Conservation (phyloP, 2,329 filamentous ascomycete species). For the Calycina marina region DNA sequence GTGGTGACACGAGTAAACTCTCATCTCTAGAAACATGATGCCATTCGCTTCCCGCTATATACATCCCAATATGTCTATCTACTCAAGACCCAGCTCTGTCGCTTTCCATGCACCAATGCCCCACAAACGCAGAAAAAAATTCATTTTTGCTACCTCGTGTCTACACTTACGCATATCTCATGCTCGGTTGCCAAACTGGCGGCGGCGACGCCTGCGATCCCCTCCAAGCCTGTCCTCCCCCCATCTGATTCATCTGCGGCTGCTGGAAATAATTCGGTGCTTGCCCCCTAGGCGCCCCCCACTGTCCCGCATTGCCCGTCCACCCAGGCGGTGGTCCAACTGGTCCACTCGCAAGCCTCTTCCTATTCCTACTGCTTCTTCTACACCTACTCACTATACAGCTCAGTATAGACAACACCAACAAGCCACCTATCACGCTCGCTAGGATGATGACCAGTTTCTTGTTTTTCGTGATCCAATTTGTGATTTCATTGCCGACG, state of each 20-base stretch:
- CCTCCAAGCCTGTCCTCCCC: neutral
- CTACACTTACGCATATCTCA: constrained; percentile 7
- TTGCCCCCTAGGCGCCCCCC: constrained; percentile 1
- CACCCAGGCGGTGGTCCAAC: constrained; percentile 6
- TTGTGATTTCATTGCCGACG: constrained; percentile 52
- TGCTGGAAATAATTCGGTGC: neutral
- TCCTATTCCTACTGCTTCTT: constrained; percentile 7
- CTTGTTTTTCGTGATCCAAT: constrained; percentile 67
- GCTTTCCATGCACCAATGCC: too few species aligned
- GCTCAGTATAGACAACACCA: constrained; percentile 52
- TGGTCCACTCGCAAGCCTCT: constrained; percentile 4
- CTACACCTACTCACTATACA: constrained; percentile 48
- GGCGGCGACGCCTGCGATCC: constrained; percentile 1
- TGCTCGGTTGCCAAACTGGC: constrained; percentile 3
- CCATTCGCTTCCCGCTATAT: too few species aligned
- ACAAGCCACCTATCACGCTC: constrained; percentile 53
- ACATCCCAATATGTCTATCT: too few species aligned
- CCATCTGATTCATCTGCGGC: neutral
- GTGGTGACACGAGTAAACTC: too few species aligned
- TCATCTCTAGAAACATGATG: too few species aligned
- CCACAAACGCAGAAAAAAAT: too few species aligned
- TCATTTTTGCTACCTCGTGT: too few species aligned
- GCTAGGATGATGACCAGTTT: constrained; percentile 70
- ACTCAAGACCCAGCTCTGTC: too few species aligned
- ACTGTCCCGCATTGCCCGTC: constrained; percentile 1